phyloP scores from a whole-genome alignment of 1,284 basidiomycete genomes.

The Sphaerobolus stellatus region DNA sequence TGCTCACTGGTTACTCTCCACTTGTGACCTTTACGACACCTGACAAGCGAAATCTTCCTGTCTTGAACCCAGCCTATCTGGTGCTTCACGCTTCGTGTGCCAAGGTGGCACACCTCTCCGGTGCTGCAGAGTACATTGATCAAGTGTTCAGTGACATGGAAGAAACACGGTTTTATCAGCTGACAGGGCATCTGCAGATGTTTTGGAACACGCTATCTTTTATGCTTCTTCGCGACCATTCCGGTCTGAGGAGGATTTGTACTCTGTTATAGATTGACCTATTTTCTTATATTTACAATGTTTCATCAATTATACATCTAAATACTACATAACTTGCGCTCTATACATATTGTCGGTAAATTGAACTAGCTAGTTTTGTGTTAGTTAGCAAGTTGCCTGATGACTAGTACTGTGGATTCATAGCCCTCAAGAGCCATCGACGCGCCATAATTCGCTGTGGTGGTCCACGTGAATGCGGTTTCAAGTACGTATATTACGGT shows the following conservation, averaged over 20 bases:
- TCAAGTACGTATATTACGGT: too few species aligned
- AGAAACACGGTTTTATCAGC: constrained; percentile 29
- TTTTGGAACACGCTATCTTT: constrained; percentile 28
- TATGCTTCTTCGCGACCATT: constrained; percentile 21
- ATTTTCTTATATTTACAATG: too few species aligned
- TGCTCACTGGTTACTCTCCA: neutral
- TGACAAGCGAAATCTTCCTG: neutral
- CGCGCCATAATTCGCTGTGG: too few species aligned
- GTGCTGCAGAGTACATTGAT: constrained; percentile 34
- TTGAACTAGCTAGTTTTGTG: too few species aligned
- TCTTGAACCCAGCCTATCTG: constrained; percentile 18
- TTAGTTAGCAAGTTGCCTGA: too few species aligned
- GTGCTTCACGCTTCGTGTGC: constrained; percentile 37
- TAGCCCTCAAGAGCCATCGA: too few species aligned
- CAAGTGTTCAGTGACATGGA: constrained; percentile 30
- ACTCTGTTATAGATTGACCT: too few species aligned
- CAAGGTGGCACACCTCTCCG: constrained; percentile 37
- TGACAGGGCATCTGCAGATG: constrained; percentile 27
- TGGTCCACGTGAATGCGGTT: too few species aligned
- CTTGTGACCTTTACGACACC: neutral
- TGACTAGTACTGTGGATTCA: too few species aligned
- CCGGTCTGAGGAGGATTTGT: neutral
- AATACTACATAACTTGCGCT: too few species aligned
- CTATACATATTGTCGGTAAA: too few species aligned
- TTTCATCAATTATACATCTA: too few species aligned